Evolutionary conservation across 2,329 filamentous ascomycete species (phyloP).

Genomic region (Aspergillus hortae): DNA sequence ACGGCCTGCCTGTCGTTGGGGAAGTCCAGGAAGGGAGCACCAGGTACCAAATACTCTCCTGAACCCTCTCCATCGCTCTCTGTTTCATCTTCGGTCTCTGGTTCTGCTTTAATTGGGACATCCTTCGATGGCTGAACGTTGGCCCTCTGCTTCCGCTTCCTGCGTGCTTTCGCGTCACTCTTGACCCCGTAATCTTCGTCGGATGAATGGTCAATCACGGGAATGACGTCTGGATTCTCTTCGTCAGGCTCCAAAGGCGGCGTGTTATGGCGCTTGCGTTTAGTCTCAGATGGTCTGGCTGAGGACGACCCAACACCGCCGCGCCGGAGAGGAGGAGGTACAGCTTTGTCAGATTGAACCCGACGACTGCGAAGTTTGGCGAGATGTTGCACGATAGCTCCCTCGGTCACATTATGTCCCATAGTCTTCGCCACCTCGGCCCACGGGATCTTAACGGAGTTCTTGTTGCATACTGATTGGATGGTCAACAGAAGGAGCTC

Average conservation of each 20-base stretch:
- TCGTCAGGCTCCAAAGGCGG: not conserved
- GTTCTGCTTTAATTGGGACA: constrained; percentile 6
- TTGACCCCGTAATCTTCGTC: constrained; percentile 6
- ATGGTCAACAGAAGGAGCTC: constrained; percentile 41
- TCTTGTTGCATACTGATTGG: constrained; percentile 38
- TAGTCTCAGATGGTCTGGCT: constrained; percentile 3
- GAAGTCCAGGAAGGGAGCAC: constrained; percentile 15
- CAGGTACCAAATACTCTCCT: constrained; percentile 13
- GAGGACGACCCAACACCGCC: constrained; percentile 20
- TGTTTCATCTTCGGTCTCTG: constrained; percentile 7
- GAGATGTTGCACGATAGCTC: constrained; percentile 46
- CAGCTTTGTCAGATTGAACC: constrained; percentile 25
- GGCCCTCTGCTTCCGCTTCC: not conserved
- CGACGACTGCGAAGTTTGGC: constrained; percentile 42
- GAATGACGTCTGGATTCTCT: not conserved
- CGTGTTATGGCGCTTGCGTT: not conserved
- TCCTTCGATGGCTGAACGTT: not conserved
- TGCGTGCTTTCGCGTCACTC: not conserved
- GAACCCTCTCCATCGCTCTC: not conserved
- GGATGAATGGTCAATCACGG: constrained; percentile 1
- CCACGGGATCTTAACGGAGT: constrained; percentile 43
- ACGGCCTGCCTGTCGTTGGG: constrained; percentile 9
- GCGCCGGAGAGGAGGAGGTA: constrained; percentile 41
- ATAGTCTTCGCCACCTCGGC: constrained; percentile 36
- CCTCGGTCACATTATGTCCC: constrained; percentile 39